Conservation (phyloP, 2,329 filamentous ascomycete species). For the Fusarium oligoseptatum region DNA sequence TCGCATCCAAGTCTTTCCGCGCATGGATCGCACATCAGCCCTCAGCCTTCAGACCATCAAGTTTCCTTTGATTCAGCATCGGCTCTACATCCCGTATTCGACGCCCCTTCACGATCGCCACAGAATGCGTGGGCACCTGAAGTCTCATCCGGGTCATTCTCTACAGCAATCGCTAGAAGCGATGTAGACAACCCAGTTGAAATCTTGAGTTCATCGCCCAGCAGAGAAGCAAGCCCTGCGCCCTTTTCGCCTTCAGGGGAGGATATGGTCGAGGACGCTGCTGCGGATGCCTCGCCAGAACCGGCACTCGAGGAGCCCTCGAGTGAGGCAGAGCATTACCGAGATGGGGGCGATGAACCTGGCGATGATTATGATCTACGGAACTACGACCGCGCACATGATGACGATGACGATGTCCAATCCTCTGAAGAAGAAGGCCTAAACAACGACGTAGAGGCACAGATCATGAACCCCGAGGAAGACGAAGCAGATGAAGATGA, state of each 20-base stretch:
- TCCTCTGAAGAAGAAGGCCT: constrained; percentile 47
- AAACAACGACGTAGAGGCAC: constrained; percentile 42
- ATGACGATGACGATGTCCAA: constrained; percentile 52
- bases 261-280: constrained; percentile 5
- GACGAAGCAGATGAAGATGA: constrained; percentile 47
- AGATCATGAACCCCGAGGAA: constrained; percentile 39
- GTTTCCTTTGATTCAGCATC: constrained; percentile 24
- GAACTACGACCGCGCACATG: constrained; percentile 50
- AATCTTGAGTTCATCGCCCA: constrained; percentile 41
- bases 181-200: constrained; percentile 40
- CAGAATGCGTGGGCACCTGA: constrained; percentile 27
- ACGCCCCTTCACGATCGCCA: constrained; percentile 10
- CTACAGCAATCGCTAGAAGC: constrained; percentile 20
- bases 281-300: constrained; percentile 14
- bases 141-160: constrained; percentile 16
- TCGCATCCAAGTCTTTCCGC: constrained; percentile 22
- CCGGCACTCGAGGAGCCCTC: constrained; percentile 21
- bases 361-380: constrained; percentile 53
- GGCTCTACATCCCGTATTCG: constrained; percentile 24
- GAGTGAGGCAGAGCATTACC: constrained; percentile 41
- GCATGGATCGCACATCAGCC: constrained; percentile 13
- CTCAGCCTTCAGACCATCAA: neutral
- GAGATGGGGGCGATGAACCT: constrained; percentile 46
- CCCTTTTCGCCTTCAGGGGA: constrained; percentile 16
- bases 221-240: constrained; percentile 25